A percentile compares a stretch with the other conserved stretches of the same genome.
These are phyloP conservation scores for Acacia crassicarpa DNA, from an alignment of 306 rosid genomes.

Conservation along the genomic window DNA sequence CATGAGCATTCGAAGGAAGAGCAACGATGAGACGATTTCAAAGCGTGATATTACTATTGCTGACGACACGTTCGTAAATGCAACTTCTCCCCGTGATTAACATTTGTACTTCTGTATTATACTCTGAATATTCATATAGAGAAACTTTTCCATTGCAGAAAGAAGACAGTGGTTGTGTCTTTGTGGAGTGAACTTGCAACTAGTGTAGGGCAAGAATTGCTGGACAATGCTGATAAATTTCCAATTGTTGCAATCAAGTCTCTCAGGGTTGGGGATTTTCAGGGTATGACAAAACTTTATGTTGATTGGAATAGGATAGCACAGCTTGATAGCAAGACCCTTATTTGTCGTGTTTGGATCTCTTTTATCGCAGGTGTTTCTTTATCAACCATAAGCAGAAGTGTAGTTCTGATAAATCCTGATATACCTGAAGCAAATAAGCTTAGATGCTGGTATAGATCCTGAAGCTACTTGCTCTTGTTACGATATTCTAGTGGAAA, in stretches of 20 bases:
- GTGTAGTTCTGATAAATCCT: slow-evolving; percentile 64
- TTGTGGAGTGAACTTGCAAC: slow-evolving; percentile 96
- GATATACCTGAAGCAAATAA: slow-evolving; percentile 71
- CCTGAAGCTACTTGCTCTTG: neutral
- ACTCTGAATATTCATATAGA: neutral
- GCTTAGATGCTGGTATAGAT: slow-evolving; percentile 71
- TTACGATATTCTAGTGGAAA: neutral
- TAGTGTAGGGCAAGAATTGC: slow-evolving; percentile 69
- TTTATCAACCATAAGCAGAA: slow-evolving; percentile 68
- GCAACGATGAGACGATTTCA: slow-evolving; percentile 68
- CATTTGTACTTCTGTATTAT: neutral
- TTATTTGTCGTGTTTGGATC: neutral
- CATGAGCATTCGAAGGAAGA: slow-evolving; percentile 86
- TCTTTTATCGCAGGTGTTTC: slow-evolving; percentile 67
- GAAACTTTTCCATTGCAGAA: slow-evolving; percentile 47
- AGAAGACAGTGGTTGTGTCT: slow-evolving; percentile 84
- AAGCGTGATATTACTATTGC: slow-evolving; percentile 96
- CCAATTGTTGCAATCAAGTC: slow-evolving; percentile 86
- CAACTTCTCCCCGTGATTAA: neutral
- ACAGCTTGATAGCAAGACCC: neutral
- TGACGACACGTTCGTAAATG: slow-evolving; percentile 69
- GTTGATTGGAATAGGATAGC: neutral
- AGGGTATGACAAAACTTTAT: slow-evolving; percentile 49
- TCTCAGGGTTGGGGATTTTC: slow-evolving; percentile 86
- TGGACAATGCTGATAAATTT: slow-evolving; percentile 63